These are phyloP conservation scores for Furcasterigmium sp. DNA, from an alignment of 2,329 filamentous ascomycete genomes.

Conservation along the genomic window DNA sequence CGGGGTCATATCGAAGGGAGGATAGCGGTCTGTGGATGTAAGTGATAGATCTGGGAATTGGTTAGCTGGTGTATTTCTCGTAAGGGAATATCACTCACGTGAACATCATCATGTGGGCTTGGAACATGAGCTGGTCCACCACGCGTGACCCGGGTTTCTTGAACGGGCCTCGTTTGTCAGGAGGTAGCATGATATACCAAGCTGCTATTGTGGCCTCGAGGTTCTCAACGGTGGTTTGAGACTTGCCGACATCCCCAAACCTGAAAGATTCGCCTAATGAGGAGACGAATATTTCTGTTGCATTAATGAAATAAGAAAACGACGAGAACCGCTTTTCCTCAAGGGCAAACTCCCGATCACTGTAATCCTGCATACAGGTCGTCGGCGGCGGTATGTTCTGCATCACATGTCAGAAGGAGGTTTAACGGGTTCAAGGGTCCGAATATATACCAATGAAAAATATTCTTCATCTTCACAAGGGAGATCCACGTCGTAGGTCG, in stretches of 20 bases:
- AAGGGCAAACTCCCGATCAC: slow-evolving; percentile 53
- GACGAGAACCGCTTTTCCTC: slow-evolving; percentile 55
- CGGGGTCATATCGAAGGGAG: slow-evolving; percentile 27
- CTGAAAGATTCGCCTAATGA: background rate
- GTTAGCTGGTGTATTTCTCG: background rate
- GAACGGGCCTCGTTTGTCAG: slow-evolving; percentile 16
- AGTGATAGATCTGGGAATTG: background rate
- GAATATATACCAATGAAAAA: background rate
- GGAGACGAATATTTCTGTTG: slow-evolving; percentile 17
- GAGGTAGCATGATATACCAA: slow-evolving; percentile 1
- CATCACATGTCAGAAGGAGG: background rate
- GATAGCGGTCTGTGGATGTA: slow-evolving; percentile 34
- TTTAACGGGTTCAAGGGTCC: background rate
- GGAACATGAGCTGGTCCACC: slow-evolving; percentile 25
- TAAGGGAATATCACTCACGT: slow-evolving; percentile 14
- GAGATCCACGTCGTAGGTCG: background rate
- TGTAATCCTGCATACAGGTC: slow-evolving; percentile 46
- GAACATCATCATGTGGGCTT: slow-evolving; percentile 18
- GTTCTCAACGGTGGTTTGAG: background rate
- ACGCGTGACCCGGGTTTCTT: slow-evolving; percentile 21
- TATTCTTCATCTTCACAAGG: slow-evolving; percentile 1
- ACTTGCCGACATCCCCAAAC: background rate
- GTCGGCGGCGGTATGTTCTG: background rate
- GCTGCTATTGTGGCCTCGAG: slow-evolving; percentile 1
- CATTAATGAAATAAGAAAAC: slow-evolving; percentile 62